Evolutionary conservation across 257 asterid species (phyloP).

Genomic region (Solanum habrochaites): DNA sequence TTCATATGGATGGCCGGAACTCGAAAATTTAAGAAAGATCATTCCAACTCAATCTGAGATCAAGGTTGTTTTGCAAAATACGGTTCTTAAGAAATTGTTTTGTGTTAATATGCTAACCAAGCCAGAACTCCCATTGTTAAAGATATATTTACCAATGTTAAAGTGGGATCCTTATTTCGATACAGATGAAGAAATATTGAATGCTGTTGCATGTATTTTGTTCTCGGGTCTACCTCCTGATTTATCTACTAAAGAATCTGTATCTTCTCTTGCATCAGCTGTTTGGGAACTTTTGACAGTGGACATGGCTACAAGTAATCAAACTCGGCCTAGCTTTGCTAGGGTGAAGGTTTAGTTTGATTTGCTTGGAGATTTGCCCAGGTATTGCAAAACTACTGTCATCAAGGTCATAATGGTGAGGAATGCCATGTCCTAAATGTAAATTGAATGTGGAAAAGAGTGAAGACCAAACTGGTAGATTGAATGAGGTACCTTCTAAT

Average conservation of each 20-base stretch:
- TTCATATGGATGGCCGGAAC: neutral
- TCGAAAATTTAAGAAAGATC: neutral
- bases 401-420: neutral
- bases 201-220: neutral
- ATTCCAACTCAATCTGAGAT: neutral
- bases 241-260: neutral
- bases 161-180: neutral
- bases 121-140: neutral
- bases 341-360: neutral
- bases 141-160: neutral
- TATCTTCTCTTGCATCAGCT: neutral
- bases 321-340: neutral
- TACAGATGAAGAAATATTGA: neutral
- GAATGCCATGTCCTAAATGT: neutral
- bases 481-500: neutral
- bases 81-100: neutral
- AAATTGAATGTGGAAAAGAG: neutral
- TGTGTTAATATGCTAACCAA: neutral
- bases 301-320: neutral
- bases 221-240: neutral
- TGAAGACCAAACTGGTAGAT: neutral
- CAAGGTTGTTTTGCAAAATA: neutral
- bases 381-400: neutral
- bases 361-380: neutral
- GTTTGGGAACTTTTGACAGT: neutral